Conservation (phyloP, 1,284 basidiomycete species). For the Boletus holoroseus region DNA sequence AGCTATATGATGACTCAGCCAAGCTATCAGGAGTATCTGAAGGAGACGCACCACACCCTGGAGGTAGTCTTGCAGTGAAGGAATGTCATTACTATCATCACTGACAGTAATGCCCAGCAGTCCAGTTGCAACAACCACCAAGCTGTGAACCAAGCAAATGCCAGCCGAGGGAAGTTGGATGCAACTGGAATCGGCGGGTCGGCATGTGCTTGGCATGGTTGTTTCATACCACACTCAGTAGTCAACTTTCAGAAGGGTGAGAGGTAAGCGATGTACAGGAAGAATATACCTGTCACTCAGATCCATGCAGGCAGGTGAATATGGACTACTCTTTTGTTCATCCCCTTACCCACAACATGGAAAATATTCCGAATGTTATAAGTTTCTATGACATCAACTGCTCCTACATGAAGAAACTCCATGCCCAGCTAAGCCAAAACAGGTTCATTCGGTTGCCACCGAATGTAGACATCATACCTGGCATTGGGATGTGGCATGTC, state of each 20-base stretch:
- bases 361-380: no score
- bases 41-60: background rate
- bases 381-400: no score
- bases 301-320: no score
- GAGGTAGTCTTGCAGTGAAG: background rate
- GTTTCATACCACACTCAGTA: background rate
- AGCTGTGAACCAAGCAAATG: background rate
- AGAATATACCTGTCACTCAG: no score
- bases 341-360: no score
- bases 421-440: no score
- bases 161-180: background rate
- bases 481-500: no score
- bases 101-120: background rate
- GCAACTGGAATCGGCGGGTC: background rate
- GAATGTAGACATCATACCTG: no score
- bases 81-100: no score
- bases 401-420: no score
- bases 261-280: background rate
- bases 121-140: background rate
- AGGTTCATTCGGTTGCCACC: no score
- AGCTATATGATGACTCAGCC: constrained; percentile 5
- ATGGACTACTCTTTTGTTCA: no score
- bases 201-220: background rate
- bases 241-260: background rate
- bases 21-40: background rate